A percentile compares a stretch with the other conserved stretches of the same genome.
phyloP scores from a whole-genome alignment of 2,329 filamentous ascomycete species.

The Daldinia eschscholtzii region DNA sequence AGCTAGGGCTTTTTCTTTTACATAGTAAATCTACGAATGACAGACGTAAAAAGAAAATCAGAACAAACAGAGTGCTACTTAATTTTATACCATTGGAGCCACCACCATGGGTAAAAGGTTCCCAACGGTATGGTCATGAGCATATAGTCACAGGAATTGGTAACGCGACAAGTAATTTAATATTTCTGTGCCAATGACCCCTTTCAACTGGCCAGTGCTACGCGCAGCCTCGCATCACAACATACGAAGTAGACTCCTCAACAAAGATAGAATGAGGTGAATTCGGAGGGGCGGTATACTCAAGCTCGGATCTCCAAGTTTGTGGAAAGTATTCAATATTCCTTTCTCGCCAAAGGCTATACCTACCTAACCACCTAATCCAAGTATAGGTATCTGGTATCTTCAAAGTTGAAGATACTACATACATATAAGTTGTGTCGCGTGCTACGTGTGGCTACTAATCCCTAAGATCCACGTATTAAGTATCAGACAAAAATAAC shows the following conservation, averaged over 20 bases:
- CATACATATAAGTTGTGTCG: slow-evolving; percentile 12
- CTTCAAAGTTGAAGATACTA: not conserved
- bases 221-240: slow-evolving; percentile 1
- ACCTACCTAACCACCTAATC: too few species aligned
- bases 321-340: not conserved
- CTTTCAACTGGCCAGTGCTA: not conserved
- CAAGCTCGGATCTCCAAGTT: slow-evolving; percentile 34
- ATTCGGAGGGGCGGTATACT: slow-evolving; percentile 23
- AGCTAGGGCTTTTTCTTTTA: slow-evolving; percentile 3
- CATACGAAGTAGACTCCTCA: slow-evolving; percentile 20
- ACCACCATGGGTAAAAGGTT: not conserved
- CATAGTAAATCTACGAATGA: slow-evolving; percentile 3
- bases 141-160: slow-evolving; percentile 27
- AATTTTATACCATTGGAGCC: not conserved
- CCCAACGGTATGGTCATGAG: not conserved
- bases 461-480: not conserved
- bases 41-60: not conserved
- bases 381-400: too few species aligned
- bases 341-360: too few species aligned
- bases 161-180: slow-evolving; percentile 27
- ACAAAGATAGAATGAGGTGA: slow-evolving; percentile 23
- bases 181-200: slow-evolving; percentile 27
- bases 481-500: not conserved
- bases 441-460: slow-evolving; percentile 17
- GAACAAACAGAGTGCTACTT: not conserved